phyloP scores from a whole-genome alignment of 352 stramenopile species.

The Phytophthora megakarya region DNA sequence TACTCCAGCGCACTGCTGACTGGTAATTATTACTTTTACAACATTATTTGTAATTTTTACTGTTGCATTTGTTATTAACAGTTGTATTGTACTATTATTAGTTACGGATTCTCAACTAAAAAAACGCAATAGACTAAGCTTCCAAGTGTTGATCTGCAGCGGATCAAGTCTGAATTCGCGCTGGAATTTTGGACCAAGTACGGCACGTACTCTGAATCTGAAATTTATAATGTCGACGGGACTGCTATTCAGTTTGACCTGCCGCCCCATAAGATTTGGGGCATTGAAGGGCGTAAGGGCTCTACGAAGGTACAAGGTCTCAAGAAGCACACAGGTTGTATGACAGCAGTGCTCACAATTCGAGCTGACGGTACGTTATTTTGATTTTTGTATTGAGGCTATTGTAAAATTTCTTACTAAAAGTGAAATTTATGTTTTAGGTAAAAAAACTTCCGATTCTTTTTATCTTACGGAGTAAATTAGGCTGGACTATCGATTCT shows the following conservation, averaged over 20 bases:
- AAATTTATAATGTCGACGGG: background rate
- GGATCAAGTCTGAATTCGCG: background rate
- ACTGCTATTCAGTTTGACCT: background rate
- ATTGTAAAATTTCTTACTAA: no score
- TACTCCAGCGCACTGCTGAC: background rate
- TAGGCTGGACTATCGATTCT: background rate
- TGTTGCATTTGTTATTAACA: background rate
- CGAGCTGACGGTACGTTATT: conserved; percentile 1
- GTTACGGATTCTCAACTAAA: background rate
- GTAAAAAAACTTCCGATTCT: background rate
- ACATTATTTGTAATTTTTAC: background rate
- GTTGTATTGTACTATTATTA: background rate
- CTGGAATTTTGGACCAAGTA: background rate
- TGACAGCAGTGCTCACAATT: conserved; percentile 1
- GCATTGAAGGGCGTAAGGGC: background rate
- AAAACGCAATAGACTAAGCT: background rate
- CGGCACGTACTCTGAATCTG: background rate
- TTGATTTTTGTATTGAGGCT: background rate
- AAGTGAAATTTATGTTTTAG: background rate
- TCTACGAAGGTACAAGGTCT: background rate
- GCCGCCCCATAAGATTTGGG: background rate
- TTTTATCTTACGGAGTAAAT: background rate
- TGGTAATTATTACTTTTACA: no score
- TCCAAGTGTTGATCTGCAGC: background rate
- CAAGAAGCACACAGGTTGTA: background rate